Percentiles rank a stretch among this genome's conserved stretches.
These are phyloP conservation scores for Digitaria exilis DNA, from an alignment of 202 grass and related monocot genomes.

Conservation along the genomic window DNA sequence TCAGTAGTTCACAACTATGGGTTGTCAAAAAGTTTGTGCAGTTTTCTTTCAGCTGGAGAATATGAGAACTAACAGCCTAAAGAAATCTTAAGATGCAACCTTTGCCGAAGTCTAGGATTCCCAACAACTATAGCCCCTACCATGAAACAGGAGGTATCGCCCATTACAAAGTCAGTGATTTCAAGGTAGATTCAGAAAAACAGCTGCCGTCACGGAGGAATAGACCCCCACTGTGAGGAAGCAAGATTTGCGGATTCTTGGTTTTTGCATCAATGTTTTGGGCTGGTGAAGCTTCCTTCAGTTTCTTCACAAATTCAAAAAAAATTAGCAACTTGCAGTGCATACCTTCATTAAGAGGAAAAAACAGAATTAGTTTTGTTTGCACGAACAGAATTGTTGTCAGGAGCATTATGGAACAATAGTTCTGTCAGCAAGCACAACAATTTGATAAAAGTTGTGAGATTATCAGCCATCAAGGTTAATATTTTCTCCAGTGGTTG, in stretches of 20 bases:
- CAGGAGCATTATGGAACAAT: not conserved
- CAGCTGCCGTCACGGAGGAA: slow-evolving; percentile 16
- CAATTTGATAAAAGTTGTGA: not conserved
- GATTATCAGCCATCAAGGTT: not conserved
- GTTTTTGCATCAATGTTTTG: slow-evolving; percentile 13
- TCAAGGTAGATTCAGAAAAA: slow-evolving; percentile 39
- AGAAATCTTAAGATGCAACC: not conserved
- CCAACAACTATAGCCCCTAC: slow-evolving; percentile 20
- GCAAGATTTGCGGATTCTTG: slow-evolving; percentile 34
- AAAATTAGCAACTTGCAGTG: slow-evolving; percentile 49
- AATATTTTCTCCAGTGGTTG: not conserved
- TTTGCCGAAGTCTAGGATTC: not conserved
- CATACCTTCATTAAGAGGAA: slow-evolving; percentile 35
- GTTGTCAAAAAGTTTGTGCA: not conserved
- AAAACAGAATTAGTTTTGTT: not conserved
- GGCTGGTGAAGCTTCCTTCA: slow-evolving; percentile 39
- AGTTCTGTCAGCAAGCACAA: not conserved
- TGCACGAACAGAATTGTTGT: not conserved
- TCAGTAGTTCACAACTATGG: not conserved
- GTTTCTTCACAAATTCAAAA: slow-evolving; percentile 63
- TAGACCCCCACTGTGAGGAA: slow-evolving; percentile 36
- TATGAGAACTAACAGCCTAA: not conserved
- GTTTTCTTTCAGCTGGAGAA: not conserved
- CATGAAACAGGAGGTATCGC: slow-evolving; percentile 5
- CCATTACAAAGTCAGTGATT: slow-evolving; percentile 21